Base-by-base conservation (phyloP, 1,284 basidiomycete species). In the Microbotryomycetes sp. region DNA sequence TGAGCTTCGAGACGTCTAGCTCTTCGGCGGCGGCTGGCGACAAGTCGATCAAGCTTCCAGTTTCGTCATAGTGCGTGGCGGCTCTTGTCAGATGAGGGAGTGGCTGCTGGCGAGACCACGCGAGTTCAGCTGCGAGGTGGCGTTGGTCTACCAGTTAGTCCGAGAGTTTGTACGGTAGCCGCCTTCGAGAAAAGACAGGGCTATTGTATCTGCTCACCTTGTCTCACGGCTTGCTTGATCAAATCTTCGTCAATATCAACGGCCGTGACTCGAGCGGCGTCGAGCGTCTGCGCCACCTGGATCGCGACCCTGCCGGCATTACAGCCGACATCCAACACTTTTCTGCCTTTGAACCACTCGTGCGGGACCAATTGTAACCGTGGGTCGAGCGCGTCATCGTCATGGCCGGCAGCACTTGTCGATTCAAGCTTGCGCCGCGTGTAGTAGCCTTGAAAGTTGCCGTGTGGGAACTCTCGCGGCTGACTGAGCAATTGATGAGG, bases 241-340 rank as follows among this genome's bases (percentile, higher is more conserved):
- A 91, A 79, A 2, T 79, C 78, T 27, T 83, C 80, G 73, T 90
- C 89, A 52, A 91, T 86, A 71, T 91, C 89, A 0, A 91, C 86
- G 1, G 88, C 88, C 24, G 85, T 76, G 13, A 89, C 85, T 64
- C 78, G 79, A n/a, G 69, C 70, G 3, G 87, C 84, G 6, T 79
- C 79, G 72, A 79, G 79, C 1, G 74, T 74, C 70, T 88, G 88
- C 24, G 85, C 89, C 45, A 91, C 83, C 73, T 90, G 86, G 69
- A 86, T 86, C 0, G 87, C 85, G 24, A 91, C 83, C 79, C 81
- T 83, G 2, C 89, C 89, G 71, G 88, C 85, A 72, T 91, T 91
- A 71, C 87, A 89, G 2, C 89, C 89, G 0, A 91, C 75, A 72
- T 91, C 89, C 11, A 91, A 79, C 2, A 91, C 84, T 51, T 78